Base-by-base conservation (phyloP, 331 rosid species). In the Saraca asoca region DNA sequence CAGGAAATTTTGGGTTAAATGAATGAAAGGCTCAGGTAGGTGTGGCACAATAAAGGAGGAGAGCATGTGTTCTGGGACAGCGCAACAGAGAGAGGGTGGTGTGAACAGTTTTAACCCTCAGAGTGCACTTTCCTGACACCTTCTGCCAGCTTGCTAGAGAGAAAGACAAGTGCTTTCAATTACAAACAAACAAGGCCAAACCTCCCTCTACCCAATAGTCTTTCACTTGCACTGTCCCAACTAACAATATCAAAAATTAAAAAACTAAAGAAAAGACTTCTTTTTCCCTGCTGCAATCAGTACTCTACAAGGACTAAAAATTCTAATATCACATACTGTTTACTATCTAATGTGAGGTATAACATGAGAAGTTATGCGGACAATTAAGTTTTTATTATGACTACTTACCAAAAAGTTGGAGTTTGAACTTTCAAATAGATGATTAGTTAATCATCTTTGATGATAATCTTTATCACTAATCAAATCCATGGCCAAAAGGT, bases 61-160 rank as follows among this genome's bases (percentile, higher is more conserved):
- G 59, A 64, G 88, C 95, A 85, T 79, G 89, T 90, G 95, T 89
- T 76, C 51, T 77, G 87, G 76, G 82, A 64, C 90, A 86, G 85
- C 70, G 76, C 10, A 78, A 68, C 84, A 82, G 87, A 34, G 31
- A 24, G 31, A 24, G 31, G 3, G 31, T 24, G 3, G 77, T 69
- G 75, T 75, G 80, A 76, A 85, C 85, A 82, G 82, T 76, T 71
- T 66, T 73, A n/a, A 78, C 61, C 80, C 88, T 80, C 78, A 80
- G 83, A 77, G 90, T 82, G 95, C 90, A 82, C 81, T 84, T 79
- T 76, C 77, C 91, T 86, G 86, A 80, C 85, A 75, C 20, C 38
- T 33, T 4, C 79, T 78, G 80, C 72, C 52, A 72, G 39, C 79
- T 17, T 59, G 70, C 51, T 67, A 37, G 53, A 35, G 72, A 81